Evolutionary conservation across 495 filamentous ascomycete species (phyloP), one percentile per base, ranked within the genome.

Genomic region (Talaromyces nanjingensis): DNA sequence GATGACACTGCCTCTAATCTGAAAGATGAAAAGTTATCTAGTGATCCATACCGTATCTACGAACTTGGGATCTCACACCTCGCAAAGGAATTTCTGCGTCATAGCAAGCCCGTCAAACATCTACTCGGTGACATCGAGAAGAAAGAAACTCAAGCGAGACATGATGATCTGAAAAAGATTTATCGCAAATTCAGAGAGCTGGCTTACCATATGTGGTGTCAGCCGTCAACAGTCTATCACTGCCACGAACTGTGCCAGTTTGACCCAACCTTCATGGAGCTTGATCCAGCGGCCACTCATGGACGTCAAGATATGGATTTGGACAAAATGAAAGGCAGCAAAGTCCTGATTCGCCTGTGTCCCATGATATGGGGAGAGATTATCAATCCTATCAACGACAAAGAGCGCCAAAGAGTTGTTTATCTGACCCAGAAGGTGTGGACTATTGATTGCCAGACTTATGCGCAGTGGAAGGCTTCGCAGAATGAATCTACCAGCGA

Each of bases 131-230:
- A 56, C 2, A 1, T 8, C 25, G 27, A 55, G 53, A 14, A 9
- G 7, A 22, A 56, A 56, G 6, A 6, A 0, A 0, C 3, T 29
- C 0, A 29, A 1, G 37, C 4, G 37, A 56, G 53, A 56, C 31
- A 2, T 16, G 56, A 59, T 1, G 34, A 47, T 4, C 11, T 60
- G 34, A 47, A 45, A 2, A 29, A 16, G 8, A 60, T 60, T 12
- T 60, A 33, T 11, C 59, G 59, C 59, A 42, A 45, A n/a, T 42
- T 47, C 24, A 14, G 59, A n/a, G 59, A 60, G 34, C 11, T 60
- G 22, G 59, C 34, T 0, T 60, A 24, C 16, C 39, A 45, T 22
- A 60, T 60, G 59, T 60, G 59, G 59, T 60, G 34, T 2, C 59
- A 49, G 16, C 59, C 59, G 1, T 42, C 59, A 0, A 47, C 18